Base-by-base conservation (phyloP, 2,329 filamentous ascomycete genomes). In the Beauveria medogensis region DNA sequence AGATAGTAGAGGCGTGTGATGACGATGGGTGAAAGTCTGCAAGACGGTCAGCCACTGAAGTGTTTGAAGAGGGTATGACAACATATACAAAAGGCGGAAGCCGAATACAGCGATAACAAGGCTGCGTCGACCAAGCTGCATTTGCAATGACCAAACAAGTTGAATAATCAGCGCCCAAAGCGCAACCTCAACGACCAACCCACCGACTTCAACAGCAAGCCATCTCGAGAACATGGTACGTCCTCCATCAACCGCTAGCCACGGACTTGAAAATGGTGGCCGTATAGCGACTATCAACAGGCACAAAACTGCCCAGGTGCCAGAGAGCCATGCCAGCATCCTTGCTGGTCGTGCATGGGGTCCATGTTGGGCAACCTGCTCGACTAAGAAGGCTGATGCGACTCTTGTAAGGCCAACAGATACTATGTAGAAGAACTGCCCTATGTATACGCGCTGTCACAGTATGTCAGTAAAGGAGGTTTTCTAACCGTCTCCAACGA, bases 51-150 rank as follows among this genome's bases (percentile, higher is more conserved):
- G 37, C 3, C 9, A n/a, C 8, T 12, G 10, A 10, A 26, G 24
- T 2, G 2, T 8, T 18, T 2, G n/a, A 24, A 12, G 7, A n/a
- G 10, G 28, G 1, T 22, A 3, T 26, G 18, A 5, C 16, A 9
- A 51, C 24, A 24, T 28, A 41, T 41, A 41, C 55, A 58, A 5
- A 1, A 58, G 24, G 1, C 61, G 63, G n/a, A 62, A 53, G 28
- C 57, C 61, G 30, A 64, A 64, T 6, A 54, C 61, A 44, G 41
- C 47, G 5, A 63, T n/a, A 16, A 64, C 59, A 22, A 63, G 55
- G 14, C 47, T 24, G 26, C 61, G 61, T 16, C 53, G 51, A 16
- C 47, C 34, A 16, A 8, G 46, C 14, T 48, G 57, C 55, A 64
- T 60, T 18, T 63, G 48, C 34, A 64, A n/a, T 1, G 56, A 43